phyloP scores from a whole-genome alignment of 768 basidiomycete genomes.

The Hericium erinaceus region DNA sequence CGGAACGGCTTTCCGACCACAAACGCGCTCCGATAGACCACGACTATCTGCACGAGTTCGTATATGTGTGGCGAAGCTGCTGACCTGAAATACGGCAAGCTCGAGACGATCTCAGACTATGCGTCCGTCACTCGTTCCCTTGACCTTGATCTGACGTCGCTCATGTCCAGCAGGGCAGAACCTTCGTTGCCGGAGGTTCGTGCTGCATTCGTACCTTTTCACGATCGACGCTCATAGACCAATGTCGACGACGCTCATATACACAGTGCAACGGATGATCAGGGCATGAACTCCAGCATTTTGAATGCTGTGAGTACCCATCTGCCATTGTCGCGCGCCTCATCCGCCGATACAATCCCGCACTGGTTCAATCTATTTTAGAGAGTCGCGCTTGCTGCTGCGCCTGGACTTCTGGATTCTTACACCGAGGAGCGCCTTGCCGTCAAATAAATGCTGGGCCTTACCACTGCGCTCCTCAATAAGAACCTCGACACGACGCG shows the following conservation, averaged over 20 bases:
- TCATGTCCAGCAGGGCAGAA: slow-evolving; percentile 2
- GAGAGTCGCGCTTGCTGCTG: slow-evolving; percentile 11
- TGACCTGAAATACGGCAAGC: background rate
- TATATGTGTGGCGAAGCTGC: background rate
- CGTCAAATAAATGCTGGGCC: slow-evolving; percentile 10
- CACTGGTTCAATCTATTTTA: slow-evolving; percentile 10
- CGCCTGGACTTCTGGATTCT: slow-evolving; percentile 5
- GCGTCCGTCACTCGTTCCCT: background rate
- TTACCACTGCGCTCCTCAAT: slow-evolving; percentile 2
- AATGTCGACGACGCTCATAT: slow-evolving; percentile 1
- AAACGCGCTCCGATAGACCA: background rate
- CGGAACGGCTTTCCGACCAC: background rate
- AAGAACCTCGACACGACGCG: background rate
- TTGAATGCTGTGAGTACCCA: background rate
- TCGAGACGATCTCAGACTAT: background rate
- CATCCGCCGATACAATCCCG: background rate
- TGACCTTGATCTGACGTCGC: background rate
- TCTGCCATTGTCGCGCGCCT: no score
- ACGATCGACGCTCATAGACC: background rate
- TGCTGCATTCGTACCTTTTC: slow-evolving; percentile 8
- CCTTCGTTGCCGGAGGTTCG: slow-evolving; percentile 12
- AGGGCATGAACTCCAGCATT: slow-evolving; percentile 1
- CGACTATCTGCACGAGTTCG: background rate
- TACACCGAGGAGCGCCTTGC: slow-evolving; percentile 13
- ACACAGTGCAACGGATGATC: background rate